phyloP scores from a whole-genome alignment of 2,329 filamentous ascomycete species.

The Trichoderma afroharzianum region DNA sequence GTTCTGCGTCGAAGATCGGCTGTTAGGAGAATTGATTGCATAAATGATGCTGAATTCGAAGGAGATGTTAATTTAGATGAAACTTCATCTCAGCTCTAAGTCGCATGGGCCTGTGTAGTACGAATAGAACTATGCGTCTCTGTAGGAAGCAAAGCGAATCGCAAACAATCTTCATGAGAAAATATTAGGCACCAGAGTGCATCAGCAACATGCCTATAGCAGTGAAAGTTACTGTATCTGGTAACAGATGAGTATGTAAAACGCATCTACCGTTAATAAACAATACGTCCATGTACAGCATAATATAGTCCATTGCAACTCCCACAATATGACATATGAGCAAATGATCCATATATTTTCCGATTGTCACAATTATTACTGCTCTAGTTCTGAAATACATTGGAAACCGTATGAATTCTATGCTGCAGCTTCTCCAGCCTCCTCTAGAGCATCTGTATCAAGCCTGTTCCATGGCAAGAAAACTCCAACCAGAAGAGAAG shows the following conservation, averaged over 20 bases:
- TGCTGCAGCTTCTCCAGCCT: not conserved
- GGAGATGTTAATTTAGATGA: not conserved
- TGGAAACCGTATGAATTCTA: not conserved
- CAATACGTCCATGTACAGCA: not conserved
- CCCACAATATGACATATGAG: not conserved
- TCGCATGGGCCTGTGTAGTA: no score
- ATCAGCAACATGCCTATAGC: not conserved
- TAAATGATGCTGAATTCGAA: not conserved
- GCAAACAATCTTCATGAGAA: not conserved
- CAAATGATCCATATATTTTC: not conserved
- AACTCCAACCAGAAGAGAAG: not conserved
- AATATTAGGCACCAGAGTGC: not conserved
- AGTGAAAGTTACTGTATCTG: not conserved
- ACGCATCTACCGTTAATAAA: not conserved
- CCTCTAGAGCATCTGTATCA: not conserved
- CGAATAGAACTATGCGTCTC: not conserved
- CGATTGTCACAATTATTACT: not conserved
- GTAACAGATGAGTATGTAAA: not conserved
- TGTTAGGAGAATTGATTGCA: not conserved
- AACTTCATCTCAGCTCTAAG: not conserved
- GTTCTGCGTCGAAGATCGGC: not conserved
- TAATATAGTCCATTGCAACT: no score
- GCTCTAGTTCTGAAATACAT: not conserved
- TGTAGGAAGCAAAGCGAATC: not conserved
- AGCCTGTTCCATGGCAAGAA: constrained; percentile 2